Percentiles rank a stretch among this genome's conserved stretches.
Evolutionary conservation across 306 rosid species (phyloP).

Genomic region (Quercus rubra): DNA sequence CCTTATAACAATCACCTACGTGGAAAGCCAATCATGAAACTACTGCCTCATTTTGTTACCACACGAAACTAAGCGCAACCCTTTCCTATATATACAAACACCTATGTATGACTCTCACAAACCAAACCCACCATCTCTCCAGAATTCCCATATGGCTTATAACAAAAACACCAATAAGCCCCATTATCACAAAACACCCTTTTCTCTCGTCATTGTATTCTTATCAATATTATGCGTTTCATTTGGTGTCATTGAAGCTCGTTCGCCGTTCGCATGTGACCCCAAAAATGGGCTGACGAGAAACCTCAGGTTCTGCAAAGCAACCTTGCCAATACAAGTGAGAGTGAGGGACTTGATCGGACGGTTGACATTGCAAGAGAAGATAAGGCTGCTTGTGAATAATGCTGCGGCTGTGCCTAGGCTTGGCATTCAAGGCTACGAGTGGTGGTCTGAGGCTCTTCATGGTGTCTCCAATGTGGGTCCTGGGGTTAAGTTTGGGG

Average conservation of each 20-base stretch:
- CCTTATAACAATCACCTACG: constrained; percentile 28
- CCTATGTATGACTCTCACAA: not conserved
- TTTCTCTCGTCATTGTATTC: not conserved
- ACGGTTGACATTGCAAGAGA: constrained; percentile 70
- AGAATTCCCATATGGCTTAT: not conserved
- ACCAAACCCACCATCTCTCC: not conserved
- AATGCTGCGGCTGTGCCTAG: constrained; percentile 69
- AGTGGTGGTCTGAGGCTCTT: constrained; percentile 89
- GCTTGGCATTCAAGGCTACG: constrained; percentile 76
- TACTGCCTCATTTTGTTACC: constrained; percentile 1
- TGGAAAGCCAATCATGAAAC: constrained; percentile 60
- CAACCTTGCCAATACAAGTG: constrained; percentile 35
- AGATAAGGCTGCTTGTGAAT: constrained; percentile 71
- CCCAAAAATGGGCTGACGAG: constrained; percentile 51
- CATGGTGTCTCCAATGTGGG: constrained; percentile 93
- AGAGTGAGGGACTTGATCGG: constrained; percentile 73
- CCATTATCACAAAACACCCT: not conserved
- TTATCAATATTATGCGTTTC: not conserved
- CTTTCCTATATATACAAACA: not conserved
- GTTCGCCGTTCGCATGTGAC: constrained; percentile 80
- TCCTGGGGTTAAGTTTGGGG: constrained; percentile 84
- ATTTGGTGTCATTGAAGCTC: constrained; percentile 16
- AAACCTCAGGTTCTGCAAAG: constrained; percentile 49
- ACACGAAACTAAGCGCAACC: constrained; percentile 19
- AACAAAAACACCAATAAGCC: not conserved